Evolutionary conservation across 78 protist genomes (phyloP).

Genomic region (Ministeria vibrans): DNA sequence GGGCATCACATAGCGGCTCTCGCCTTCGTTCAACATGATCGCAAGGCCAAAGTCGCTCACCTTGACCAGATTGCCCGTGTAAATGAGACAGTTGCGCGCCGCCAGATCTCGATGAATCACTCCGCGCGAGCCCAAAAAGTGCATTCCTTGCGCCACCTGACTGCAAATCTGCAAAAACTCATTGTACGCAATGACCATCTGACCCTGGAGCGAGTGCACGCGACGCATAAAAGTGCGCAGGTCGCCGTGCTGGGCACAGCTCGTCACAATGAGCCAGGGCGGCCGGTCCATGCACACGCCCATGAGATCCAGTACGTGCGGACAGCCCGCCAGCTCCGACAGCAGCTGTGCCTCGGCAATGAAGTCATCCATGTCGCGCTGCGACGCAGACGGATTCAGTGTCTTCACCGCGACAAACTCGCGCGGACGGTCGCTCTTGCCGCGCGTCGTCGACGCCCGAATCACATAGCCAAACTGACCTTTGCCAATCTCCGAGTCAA

Average conservation of each 20-base stretch:
- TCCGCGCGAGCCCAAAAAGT: neutral
- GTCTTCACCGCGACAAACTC: too few relatives aligned
- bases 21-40: too few relatives aligned
- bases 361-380: too few relatives aligned
- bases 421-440: too few relatives aligned
- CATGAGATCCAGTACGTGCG: neutral
- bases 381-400: too few relatives aligned
- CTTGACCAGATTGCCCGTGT: too few relatives aligned
- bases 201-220: neutral
- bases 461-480: too few relatives aligned
- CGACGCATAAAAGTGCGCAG: neutral
- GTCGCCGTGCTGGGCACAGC: neutral
- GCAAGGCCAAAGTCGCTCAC: neutral
- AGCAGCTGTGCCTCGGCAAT: neutral
- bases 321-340: neutral
- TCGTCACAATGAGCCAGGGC: neutral
- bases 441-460: too few relatives aligned
- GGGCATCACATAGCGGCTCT: too few relatives aligned
- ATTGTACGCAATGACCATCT: neutral
- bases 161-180: too few relatives aligned
- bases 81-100: conserved; percentile 8
- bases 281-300: neutral
- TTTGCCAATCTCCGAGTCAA: too few relatives aligned
- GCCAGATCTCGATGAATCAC: conserved; percentile 8
- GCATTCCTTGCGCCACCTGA: conserved; percentile 1